Percentiles rank a stretch among this genome's conserved stretches.
phyloP scores from a whole-genome alignment of 768 basidiomycete species.

The Suillus placidus region DNA sequence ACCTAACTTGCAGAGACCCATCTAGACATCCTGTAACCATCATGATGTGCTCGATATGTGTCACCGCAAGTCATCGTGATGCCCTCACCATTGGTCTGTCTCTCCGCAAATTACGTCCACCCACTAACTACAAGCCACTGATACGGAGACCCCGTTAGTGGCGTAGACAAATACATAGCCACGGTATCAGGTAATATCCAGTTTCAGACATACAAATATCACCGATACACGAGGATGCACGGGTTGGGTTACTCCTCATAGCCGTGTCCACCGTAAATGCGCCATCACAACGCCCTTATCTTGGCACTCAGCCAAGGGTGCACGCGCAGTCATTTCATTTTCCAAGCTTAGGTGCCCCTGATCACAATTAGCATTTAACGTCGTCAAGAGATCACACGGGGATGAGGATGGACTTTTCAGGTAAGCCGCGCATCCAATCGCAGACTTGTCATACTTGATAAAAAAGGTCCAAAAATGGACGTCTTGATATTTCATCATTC shows the following conservation, averaged over 20 bases:
- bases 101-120: not conserved
- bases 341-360: not conserved
- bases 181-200: not conserved
- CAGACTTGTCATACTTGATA: not conserved
- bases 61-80: not conserved
- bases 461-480: not conserved
- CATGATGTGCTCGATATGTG: not conserved
- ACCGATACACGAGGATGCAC: not conserved
- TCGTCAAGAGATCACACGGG: not conserved
- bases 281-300: not conserved
- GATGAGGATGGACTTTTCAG: not conserved
- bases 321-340: not conserved
- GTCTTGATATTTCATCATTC: not conserved
- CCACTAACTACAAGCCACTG: not conserved
- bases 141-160: not conserved
- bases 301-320: not conserved
- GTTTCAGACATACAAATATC: not conserved
- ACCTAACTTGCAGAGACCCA: not conserved
- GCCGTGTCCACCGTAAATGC: not conserved
- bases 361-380: conserved; percentile 9
- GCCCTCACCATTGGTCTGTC: not conserved
- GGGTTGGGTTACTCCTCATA: conserved; percentile 10
- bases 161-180: not conserved
- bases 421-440: not conserved
- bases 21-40: not conserved